Base-by-base conservation (phyloP, 2,329 filamentous ascomycete genomes). In the Claviceps maximensis region DNA sequence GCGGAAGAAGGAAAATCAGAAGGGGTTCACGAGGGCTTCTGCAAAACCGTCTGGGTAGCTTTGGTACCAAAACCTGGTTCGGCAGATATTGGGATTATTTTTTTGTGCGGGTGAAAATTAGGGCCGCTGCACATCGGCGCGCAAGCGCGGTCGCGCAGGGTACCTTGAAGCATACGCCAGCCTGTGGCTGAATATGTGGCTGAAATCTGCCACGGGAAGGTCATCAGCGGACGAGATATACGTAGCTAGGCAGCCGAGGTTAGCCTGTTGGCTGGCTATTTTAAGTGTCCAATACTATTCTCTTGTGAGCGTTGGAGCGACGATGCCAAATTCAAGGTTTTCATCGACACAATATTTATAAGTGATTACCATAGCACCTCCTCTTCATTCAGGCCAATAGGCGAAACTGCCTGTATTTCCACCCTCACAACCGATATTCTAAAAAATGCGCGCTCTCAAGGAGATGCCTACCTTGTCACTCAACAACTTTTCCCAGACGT, bases 61-160 rank as follows among this genome's bases (percentile, higher is more conserved):
- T 55, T 48, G 55, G 53, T 50, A 55, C 55, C 52, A 44, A 50
- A 50, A 49, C 54, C 47, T 56, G 54, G 56, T 49, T 55, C 62
- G 61, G 58, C 59, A 60, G 63, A 69, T 67, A 66, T 69, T 69
- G 64, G 64, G 65, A 70, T 65, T 65, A 69, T 70, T 63, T 61
- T 62, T 67, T 72, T 72, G 74, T 77, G 73, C 76, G 75, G 74
- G 74, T 69, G 67, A 69, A 70, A 68, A 68, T 75, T 73, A 74
- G 72, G 72, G 72, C 72, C 71, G 65, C 64, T 42, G 38, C 52
- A 55, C 25, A 19, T 48, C 48, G 41, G 38, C 15, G 17, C 33
- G 50, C 21, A 27, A 33, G 44, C 46, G 25, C n/a, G 46, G 45
- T 36, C 38, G 33, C 29, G 50, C 23, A 51, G 52, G 52, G 47